Evolutionary conservation across 768 basidiomycete genomes (phyloP).

Genomic region (Suillus alpinus): DNA sequence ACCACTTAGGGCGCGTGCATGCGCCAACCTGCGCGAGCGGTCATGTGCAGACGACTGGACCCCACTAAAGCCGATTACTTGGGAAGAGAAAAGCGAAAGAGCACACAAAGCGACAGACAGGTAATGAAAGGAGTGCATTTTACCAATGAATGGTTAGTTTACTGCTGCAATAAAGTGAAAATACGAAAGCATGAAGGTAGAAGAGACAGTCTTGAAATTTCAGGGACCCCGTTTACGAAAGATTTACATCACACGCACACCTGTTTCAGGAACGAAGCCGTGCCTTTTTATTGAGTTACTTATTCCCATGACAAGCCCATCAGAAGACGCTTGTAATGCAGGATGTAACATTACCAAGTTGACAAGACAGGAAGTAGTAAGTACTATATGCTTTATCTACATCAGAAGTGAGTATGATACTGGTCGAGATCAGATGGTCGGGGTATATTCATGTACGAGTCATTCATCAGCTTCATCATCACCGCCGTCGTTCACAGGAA

Average conservation of each 20-base stretch:
- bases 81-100: constrained; percentile 14
- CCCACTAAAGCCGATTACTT: constrained; percentile 1
- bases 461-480: constrained; percentile 9
- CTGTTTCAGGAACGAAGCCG: constrained; percentile 14
- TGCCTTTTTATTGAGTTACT: neutral
- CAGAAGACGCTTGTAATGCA: neutral
- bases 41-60: constrained; percentile 11
- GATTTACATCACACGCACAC: neutral
- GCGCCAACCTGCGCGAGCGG: constrained; percentile 6
- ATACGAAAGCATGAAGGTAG: constrained; percentile 7
- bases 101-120: constrained; percentile 22
- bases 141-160: constrained; percentile 14
- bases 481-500: constrained; percentile 21
- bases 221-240: neutral
- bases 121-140: constrained; percentile 27
- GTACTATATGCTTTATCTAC: neutral
- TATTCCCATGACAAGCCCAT: neutral
- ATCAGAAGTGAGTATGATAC: neutral
- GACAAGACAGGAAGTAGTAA: neutral
- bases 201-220: neutral
- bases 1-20: constrained; percentile 4
- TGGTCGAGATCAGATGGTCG: neutral
- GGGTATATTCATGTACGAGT: neutral
- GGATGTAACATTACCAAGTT: neutral
- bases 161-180: neutral